Base-by-base conservation (phyloP, 805 yeast species). In the Metschnikowia proteae region DNA sequence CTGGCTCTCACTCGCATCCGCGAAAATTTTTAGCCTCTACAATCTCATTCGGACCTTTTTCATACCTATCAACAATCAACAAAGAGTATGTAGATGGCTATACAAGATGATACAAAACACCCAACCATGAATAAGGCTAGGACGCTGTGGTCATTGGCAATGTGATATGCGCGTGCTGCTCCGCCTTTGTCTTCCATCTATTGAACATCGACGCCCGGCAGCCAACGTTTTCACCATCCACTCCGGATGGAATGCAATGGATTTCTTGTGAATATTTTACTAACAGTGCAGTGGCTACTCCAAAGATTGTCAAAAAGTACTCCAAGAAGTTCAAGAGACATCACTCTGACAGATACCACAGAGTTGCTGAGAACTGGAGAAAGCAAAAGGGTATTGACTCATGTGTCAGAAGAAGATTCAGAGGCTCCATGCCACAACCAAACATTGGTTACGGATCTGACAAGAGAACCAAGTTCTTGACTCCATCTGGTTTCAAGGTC, bases 371-470 rank as follows among this genome's bases (percentile, higher is more conserved):
- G 81, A 86, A 84, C 85, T 95, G 99, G 99, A 94, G 99, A 89
- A 92, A 94, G 83, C 99, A 95, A 82, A 94, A 94, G 88, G 99
- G 99, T 94, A 94, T 94, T 75, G 99, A 94, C 84, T 91, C 98
- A 66, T 84, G 89, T 81, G 97, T 95, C 76, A 94, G 99, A 84
- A 92, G 99, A 84, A 86, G 94, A 84, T 94, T 94, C 96, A 89
- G 97, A 86, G 99, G 99, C 74, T 25, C 92, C 80, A 88, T 94
- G 74, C 82, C 91, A 69, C 96, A 92, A 84, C 99, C 99, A 83
- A 91, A 87, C 83, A 91, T 94, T 70, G 99, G 99, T 84, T 94
- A 88, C 84, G 97, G 99, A 80, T 90, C 98, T 67, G 90, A 94
- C 96, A 94, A 89, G 83, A 90, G 86, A 84, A 94, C 99, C 74